Conservation (phyloP, 2,329 filamentous ascomycete species). For the Chrysosporium keratinophilum region DNA sequence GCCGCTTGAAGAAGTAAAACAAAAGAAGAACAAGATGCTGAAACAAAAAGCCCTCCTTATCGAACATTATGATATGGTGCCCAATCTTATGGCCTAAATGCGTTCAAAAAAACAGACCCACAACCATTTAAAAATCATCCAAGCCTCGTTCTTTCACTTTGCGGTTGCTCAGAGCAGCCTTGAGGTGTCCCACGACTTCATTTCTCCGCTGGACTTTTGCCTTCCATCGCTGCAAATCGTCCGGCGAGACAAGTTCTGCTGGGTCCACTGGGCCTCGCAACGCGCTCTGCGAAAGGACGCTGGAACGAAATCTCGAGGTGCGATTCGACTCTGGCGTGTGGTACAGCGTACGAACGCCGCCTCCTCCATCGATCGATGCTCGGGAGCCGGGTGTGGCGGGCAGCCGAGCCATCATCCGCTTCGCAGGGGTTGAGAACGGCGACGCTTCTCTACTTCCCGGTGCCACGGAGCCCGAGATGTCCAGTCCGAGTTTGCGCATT, state of each 20-base stretch:
- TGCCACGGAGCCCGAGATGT: slow-evolving; percentile 14
- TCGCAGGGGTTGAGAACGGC: slow-evolving; percentile 29
- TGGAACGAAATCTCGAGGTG: slow-evolving; percentile 19
- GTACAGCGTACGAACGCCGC: slow-evolving; percentile 24
- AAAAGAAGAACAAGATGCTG: too few relatives aligned
- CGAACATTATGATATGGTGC: too few relatives aligned
- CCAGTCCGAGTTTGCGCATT: slow-evolving; percentile 60
- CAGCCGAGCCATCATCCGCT: slow-evolving; percentile 24
- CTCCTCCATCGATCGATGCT: slow-evolving; percentile 26
- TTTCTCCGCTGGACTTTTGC: slow-evolving; percentile 29
- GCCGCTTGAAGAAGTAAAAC: too few relatives aligned
- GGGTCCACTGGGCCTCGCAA: slow-evolving; percentile 25
- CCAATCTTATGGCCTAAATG: neutral
- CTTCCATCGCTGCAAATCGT: slow-evolving; percentile 30
- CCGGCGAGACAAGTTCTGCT: slow-evolving; percentile 18
- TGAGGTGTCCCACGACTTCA: slow-evolving; percentile 29
- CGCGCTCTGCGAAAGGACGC: slow-evolving; percentile 29
- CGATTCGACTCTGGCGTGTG: slow-evolving; percentile 33
- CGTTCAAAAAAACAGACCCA: neutral
- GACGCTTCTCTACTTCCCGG: slow-evolving; percentile 24
- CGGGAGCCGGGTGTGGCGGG: slow-evolving; percentile 32
- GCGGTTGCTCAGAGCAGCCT: slow-evolving; percentile 28
- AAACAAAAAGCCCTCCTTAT: too few relatives aligned
- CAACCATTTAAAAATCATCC: slow-evolving; percentile 20
- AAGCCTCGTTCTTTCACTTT: slow-evolving; percentile 26